Evolutionary conservation across 2,329 filamentous ascomycete species (phyloP).

Genomic region (Xylaria sp.): DNA sequence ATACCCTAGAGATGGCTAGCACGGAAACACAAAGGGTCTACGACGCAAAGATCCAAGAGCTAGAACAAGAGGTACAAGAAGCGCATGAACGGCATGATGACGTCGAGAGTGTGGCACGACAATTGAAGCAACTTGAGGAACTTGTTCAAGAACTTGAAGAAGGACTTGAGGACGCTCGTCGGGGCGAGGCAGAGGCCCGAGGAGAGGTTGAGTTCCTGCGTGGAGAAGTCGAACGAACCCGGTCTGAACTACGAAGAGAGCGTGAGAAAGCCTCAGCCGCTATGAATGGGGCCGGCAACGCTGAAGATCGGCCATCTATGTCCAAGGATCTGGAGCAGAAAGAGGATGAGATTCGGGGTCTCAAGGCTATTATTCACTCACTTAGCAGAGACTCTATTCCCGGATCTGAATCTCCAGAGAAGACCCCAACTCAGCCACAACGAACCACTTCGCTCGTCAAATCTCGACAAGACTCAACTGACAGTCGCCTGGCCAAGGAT

Average conservation of each 20-base stretch:
- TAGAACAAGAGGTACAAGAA: slow-evolving; percentile 85
- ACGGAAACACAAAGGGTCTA: slow-evolving; percentile 96
- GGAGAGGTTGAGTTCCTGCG: slow-evolving; percentile 95
- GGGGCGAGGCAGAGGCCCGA: slow-evolving; percentile 93
- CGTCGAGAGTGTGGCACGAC: slow-evolving; percentile 87
- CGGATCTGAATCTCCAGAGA: slow-evolving; percentile 51
- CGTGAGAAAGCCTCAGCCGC: slow-evolving; percentile 80
- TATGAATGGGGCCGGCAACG: slow-evolving; percentile 59
- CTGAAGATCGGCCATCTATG: slow-evolving; percentile 57
- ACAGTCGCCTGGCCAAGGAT: slow-evolving; percentile 70
- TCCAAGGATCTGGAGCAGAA: slow-evolving; percentile 89
- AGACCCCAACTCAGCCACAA: slow-evolving; percentile 47
- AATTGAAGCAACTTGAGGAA: slow-evolving; percentile 95
- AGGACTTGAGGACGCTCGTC: slow-evolving; percentile 90
- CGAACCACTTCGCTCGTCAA: slow-evolving; percentile 52
- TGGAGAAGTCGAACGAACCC: slow-evolving; percentile 91
- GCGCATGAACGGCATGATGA: slow-evolving; percentile 85
- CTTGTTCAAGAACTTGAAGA: slow-evolving; percentile 97
- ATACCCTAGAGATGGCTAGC: slow-evolving; percentile 94
- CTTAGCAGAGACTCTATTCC: slow-evolving; percentile 80
- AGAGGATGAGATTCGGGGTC: slow-evolving; percentile 94
- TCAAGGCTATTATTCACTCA: slow-evolving; percentile 98
- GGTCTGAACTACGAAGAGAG: slow-evolving; percentile 87
- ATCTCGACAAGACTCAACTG: slow-evolving; percentile 59
- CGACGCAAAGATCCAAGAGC: slow-evolving; percentile 87